Evolutionary conservation across 2,329 filamentous ascomycete species (phyloP), one percentile per base, ranked within the genome.

Genomic region (Chrysosporium queenslandicum): DNA sequence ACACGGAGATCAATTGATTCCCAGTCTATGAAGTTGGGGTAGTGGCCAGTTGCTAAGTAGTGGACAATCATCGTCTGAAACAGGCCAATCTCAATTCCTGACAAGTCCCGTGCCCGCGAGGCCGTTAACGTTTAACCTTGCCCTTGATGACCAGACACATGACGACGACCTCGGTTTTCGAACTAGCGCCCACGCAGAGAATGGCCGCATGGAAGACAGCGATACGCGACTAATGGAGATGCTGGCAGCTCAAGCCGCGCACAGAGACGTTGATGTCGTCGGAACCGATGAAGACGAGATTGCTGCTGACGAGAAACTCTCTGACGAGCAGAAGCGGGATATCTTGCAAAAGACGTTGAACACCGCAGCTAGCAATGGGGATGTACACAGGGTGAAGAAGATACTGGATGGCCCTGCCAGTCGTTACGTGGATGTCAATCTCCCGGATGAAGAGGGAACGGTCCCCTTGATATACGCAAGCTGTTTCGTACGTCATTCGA

Each of bases 391-490:
- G 55, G 84, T 98, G 43, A 77, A 79, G 58, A 83, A 82, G 63
- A 77, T 98, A 37, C 73, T 97, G 2, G 72, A 77, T 40, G 89
- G 89, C 16, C 81, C 81, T 53, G 85, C 86, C 12, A 86, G 81
- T 61, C 68, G 79, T 8, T 89, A 83, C 63, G 78, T 97, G 54
- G 85, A 97, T 67, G 79, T 96, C 59, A 87, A 98, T 69, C 82
- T 83, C 53, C 79, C 87, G 11, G 92, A 98, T 66, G 87, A 94
- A 61, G 92, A 98, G 66, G 92, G 92, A 14, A 97, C 92, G 0
- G 87, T 90, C n/a, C 88, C 92, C 1, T 73, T 98, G 58, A 95
- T 98, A 56, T 98, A 98, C 68, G 92, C 92, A 11, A 95, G 90
- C 73, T 98, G 92, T 66, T 98, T 98, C 75, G 90, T 88, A 69